Evolutionary conservation across 805 yeast species (phyloP), one percentile per base, ranked within the genome.

Genomic region (Starmerella etchellsii): DNA sequence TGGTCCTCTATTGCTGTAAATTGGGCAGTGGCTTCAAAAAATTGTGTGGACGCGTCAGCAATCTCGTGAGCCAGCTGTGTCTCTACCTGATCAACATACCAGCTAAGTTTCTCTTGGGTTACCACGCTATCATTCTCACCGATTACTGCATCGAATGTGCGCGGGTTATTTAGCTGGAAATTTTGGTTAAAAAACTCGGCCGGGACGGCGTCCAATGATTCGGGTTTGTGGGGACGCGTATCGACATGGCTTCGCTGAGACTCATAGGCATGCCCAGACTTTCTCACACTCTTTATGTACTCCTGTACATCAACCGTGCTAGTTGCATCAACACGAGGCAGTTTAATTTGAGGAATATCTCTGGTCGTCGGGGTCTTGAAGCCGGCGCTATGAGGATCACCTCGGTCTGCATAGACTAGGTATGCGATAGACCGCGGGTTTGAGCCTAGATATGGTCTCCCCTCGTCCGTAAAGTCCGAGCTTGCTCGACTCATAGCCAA

Each of bases 141-240:
- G 13, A 81, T 68, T 2, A 87, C 94, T 43, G 71, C 66, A 41
- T 76, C 75, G 58, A 88, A 88, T 1, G 78, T 69, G 42, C 95
- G 68, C 6, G 95, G 95, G 56, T 91, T 84, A 52, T 91, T 96
- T 30, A 91, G 66, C 48, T 82, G 68, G 60, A 91, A 91, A 31
- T 75, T 70, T 7, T 70, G 65, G 21, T 70, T 71, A 47, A 79
- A 76, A 52, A 72, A 91, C 1, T 83, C 73, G 2, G 64, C 59
- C 0, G 98, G 97, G 5, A 91, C 71, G 44, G 66, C 41, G 15
- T 35, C 44, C n/a, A 52, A 39, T 20, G 47, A 46, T 19, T 36
- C 31, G 3, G 28, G 26, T 5, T 39, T 40, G 35, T 32, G 36
- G 32, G 36, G 20, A 13, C 4, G 16, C 11, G 8, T 14, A 31